A percentile compares a stretch with the other conserved stretches of the same genome.
phyloP scores from a whole-genome alignment of 352 stramenopile species.

The Hyaloperonospora arabidopsidis region DNA sequence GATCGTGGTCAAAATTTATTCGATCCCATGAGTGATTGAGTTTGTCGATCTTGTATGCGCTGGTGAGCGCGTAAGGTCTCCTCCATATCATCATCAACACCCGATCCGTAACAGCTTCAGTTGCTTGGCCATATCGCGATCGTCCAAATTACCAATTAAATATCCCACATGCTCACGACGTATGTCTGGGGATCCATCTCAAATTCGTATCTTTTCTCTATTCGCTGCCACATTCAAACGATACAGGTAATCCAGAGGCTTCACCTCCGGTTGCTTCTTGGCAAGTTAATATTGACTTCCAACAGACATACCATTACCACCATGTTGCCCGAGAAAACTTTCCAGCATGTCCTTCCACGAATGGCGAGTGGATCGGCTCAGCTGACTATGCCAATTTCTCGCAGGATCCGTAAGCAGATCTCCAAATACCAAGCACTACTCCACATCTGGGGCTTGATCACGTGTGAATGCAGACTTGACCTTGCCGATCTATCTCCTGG shows the following conservation, averaged over 20 bases:
- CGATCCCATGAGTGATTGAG: neutral
- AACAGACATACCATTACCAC: no score
- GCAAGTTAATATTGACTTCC: no score
- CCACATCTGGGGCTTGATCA: no score
- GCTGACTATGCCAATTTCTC: no score
- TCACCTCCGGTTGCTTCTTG: no score
- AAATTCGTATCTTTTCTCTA: neutral
- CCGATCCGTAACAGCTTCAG: neutral
- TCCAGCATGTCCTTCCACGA: no score
- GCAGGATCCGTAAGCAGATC: no score
- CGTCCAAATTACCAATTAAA: neutral
- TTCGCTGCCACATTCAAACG: slow-evolving; percentile 1
- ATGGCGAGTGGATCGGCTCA: no score
- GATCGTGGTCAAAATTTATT: neutral
- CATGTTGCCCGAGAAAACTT: no score
- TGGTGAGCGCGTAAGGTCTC: neutral
- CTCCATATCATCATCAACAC: neutral
- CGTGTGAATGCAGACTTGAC: no score
- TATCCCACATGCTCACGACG: neutral
- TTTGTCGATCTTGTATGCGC: neutral
- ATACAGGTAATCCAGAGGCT: slow-evolving; percentile 10
- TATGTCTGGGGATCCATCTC: neutral
- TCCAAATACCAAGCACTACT: no score
- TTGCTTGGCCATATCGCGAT: neutral
- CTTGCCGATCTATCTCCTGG: no score